phyloP scores from a whole-genome alignment of 768 basidiomycete species.

The Rhizopogon vesiculosus region DNA sequence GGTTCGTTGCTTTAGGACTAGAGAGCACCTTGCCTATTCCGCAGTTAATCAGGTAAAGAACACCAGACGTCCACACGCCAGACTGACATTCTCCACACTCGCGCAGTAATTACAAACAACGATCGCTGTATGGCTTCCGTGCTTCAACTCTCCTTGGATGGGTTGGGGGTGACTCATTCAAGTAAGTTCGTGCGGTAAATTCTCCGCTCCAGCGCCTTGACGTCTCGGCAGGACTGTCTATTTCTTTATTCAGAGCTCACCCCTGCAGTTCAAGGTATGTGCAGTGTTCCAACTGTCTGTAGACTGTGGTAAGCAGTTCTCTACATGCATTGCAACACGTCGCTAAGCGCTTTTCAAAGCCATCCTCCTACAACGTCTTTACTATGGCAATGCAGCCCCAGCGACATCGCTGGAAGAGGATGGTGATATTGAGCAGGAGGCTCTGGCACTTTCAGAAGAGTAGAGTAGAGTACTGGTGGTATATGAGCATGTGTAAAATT shows the following conservation, averaged over 20 bases:
- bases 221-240: constrained; percentile 56
- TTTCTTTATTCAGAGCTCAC: constrained; percentile 70
- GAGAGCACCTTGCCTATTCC: constrained; percentile 87
- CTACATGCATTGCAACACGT: constrained; percentile 3
- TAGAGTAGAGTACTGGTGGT: constrained; percentile 23
- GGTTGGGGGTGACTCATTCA: constrained; percentile 82
- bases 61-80: background rate
- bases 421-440: constrained; percentile 63
- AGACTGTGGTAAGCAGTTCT: constrained; percentile 56
- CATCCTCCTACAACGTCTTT: constrained; percentile 68
- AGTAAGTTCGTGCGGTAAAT: constrained; percentile 40
- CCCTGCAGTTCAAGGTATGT: constrained; percentile 79
- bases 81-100: background rate
- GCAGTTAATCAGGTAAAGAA: constrained; percentile 64
- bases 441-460: constrained; percentile 61
- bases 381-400: constrained; percentile 72
- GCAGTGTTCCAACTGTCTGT: constrained; percentile 80
- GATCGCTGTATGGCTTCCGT: constrained; percentile 81
- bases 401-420: constrained; percentile 41
- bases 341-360: constrained; percentile 34
- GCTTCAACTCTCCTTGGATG: constrained; percentile 79
- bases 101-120: constrained; percentile 70
- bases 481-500: constrained; percentile 2
- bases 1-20: constrained; percentile 75
- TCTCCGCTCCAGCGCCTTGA: constrained; percentile 11